These are phyloP conservation scores for Solanum sparsipilum DNA, from an alignment of 257 asterid species.

Conservation along the genomic window DNA sequence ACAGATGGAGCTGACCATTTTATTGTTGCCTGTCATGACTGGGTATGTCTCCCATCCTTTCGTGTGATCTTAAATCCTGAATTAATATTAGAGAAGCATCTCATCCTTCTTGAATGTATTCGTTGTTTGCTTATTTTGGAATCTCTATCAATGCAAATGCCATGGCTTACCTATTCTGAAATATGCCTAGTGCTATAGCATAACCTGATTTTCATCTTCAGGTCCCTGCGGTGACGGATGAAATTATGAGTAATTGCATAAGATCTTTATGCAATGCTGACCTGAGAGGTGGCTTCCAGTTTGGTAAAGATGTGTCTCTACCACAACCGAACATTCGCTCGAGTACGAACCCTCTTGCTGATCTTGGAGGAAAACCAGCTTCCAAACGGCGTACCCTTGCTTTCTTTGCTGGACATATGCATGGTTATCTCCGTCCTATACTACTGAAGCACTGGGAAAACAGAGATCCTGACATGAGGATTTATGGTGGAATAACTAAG, in stretches of 20 bases:
- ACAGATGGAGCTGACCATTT: conserved; percentile 53
- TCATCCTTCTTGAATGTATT: neutral
- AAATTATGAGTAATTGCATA: conserved; percentile 18
- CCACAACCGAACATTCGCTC: conserved; percentile 24
- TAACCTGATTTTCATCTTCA: neutral
- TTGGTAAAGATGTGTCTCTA: conserved; percentile 34
- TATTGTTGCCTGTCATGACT: conserved; percentile 57
- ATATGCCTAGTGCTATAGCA: neutral
- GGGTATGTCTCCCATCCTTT: conserved; percentile 22
- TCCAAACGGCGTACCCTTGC: conserved; percentile 16
- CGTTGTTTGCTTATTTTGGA: neutral
- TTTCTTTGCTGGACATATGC: conserved; percentile 44
- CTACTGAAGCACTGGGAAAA: conserved; percentile 29
- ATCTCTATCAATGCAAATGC: neutral
- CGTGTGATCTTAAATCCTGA: neutral
- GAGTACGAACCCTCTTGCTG: conserved; percentile 14
- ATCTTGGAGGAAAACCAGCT: conserved; percentile 19
- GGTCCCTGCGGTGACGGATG: conserved; percentile 32
- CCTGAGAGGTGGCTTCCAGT: conserved; percentile 18
- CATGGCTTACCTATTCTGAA: neutral
- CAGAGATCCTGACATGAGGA: conserved; percentile 30
- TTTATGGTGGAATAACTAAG: conserved; percentile 15
- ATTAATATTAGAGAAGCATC: neutral
- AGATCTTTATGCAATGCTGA: conserved; percentile 46
- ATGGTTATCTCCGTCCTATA: conserved; percentile 28